Percentiles rank a stretch among this genome's conserved stretches.
Conservation (phyloP, 139 green algal genomes). For the Coelastrella sp. region DNA sequence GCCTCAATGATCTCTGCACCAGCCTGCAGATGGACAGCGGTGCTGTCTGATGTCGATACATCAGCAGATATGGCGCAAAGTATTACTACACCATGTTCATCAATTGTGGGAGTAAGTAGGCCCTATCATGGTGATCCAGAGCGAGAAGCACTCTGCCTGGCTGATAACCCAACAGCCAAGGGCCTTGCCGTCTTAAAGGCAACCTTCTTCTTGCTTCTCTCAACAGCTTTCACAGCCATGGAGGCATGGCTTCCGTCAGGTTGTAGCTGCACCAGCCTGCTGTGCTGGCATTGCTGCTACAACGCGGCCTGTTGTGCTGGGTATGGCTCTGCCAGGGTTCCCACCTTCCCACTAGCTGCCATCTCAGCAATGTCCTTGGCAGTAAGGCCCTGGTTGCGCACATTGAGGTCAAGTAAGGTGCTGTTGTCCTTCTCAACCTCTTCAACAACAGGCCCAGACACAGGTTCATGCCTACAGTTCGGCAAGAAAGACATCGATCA, state of each 20-base stretch:
- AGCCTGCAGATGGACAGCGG: conserved; percentile 34
- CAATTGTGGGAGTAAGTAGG: too few species aligned
- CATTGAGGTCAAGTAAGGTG: conserved; percentile 32
- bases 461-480: conserved; percentile 2
- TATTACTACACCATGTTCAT: too few species aligned
- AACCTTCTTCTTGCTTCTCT: too few species aligned
- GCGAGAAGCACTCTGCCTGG: too few species aligned
- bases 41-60: neutral
- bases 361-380: conserved; percentile 69
- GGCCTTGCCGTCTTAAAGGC: too few species aligned
- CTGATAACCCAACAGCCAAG: neutral
- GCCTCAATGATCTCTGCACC: conserved; percentile 83
- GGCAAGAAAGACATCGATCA: neutral
- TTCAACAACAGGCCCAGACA: conserved; percentile 31
- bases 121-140: too few species aligned
- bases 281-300: neutral
- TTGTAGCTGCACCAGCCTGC: neutral
- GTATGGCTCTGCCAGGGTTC: neutral
- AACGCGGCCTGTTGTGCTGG: neutral
- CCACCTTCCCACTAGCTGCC: conserved; percentile 62
- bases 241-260: too few species aligned
- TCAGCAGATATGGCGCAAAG: neutral
- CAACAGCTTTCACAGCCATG: too few species aligned
- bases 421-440: conserved; percentile 48
- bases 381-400: conserved; percentile 68